phyloP scores from a whole-genome alignment of 208 protist genomes.

The Leptomonas pyrrhocoris region DNA sequence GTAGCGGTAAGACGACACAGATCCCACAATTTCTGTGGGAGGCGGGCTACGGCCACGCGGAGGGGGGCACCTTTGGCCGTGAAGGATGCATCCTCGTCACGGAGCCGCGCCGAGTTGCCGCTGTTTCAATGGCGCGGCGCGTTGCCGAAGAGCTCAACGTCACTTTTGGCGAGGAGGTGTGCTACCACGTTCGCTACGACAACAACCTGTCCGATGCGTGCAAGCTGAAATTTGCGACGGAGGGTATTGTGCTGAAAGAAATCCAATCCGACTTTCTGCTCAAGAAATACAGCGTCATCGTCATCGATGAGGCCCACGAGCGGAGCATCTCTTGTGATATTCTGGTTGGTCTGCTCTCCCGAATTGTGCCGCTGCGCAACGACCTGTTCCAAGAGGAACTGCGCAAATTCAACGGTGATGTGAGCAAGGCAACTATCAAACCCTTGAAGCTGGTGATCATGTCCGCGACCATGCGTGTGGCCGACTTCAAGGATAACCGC shows the following conservation, averaged over 20 bases:
- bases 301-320: constrained; percentile 99
- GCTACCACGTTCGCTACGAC: constrained; percentile 98
- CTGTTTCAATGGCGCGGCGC: constrained; percentile 98
- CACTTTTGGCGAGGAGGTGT: constrained; percentile 90
- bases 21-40: constrained; percentile 94
- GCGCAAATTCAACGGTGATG: constrained; percentile 47
- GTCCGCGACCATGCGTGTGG: constrained; percentile 93
- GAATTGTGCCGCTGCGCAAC: constrained; percentile 96
- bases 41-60: constrained; percentile 82
- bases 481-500: constrained; percentile 94
- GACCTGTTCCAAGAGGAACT: constrained; percentile 85
- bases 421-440: constrained; percentile 62
- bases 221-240: constrained; percentile 97
- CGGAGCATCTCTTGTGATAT: constrained; percentile 96
- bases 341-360: constrained; percentile 98
- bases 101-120: constrained; percentile 99
- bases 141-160: constrained; percentile 97
- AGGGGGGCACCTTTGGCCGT: constrained; percentile 68
- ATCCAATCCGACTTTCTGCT: constrained; percentile 96
- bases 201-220: constrained; percentile 94
- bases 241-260: constrained; percentile 99
- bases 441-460: constrained; percentile 92
- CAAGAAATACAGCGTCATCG: constrained; percentile 96
- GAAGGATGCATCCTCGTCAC: constrained; percentile 95
- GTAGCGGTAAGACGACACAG: constrained; percentile 98